Evolutionary conservation across 345 rosid species (phyloP).

Genomic region (Rhodomyrtus tomentosa): DNA sequence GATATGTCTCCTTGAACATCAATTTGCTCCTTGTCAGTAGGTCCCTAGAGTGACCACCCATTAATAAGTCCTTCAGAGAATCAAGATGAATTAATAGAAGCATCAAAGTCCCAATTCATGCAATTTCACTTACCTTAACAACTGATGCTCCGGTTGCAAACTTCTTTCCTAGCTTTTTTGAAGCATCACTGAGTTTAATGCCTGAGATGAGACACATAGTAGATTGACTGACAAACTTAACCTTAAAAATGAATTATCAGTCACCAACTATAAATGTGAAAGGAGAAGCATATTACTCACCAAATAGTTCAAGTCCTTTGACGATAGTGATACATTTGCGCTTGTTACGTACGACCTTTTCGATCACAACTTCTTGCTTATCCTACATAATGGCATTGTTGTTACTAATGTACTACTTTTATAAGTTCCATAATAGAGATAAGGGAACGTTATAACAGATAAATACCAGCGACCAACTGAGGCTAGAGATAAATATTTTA

Average conservation of each 20-base stretch:
- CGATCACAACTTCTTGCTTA: slow-evolving; percentile 79
- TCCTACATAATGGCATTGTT: slow-evolving; percentile 29
- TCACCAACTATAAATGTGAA: not conserved
- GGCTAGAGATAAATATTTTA: not conserved
- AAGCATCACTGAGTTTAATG: slow-evolving; percentile 84
- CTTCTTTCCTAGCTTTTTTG: slow-evolving; percentile 93
- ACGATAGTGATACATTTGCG: slow-evolving; percentile 88
- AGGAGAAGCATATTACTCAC: slow-evolving; percentile 24
- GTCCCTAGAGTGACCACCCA: slow-evolving; percentile 43
- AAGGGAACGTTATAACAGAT: not conserved
- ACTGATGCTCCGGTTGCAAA: slow-evolving; percentile 98
- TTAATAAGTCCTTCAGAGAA: not conserved
- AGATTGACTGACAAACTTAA: not conserved
- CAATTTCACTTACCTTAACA: slow-evolving; percentile 59
- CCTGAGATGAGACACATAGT: slow-evolving; percentile 30
- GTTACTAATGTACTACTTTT: not conserved
- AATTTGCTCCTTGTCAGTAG: slow-evolving; percentile 94
- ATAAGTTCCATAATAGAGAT: not conserved
- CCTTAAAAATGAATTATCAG: not conserved
- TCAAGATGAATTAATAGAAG: not conserved
- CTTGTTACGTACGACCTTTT: slow-evolving; percentile 86
- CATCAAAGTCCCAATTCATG: not conserved
- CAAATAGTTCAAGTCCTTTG: slow-evolving; percentile 90
- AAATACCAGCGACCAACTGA: not conserved
- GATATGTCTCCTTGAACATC: slow-evolving; percentile 98